Conservation (phyloP, 371 early-diverging fungal genomes). For the Mortierella sp. region DNA sequence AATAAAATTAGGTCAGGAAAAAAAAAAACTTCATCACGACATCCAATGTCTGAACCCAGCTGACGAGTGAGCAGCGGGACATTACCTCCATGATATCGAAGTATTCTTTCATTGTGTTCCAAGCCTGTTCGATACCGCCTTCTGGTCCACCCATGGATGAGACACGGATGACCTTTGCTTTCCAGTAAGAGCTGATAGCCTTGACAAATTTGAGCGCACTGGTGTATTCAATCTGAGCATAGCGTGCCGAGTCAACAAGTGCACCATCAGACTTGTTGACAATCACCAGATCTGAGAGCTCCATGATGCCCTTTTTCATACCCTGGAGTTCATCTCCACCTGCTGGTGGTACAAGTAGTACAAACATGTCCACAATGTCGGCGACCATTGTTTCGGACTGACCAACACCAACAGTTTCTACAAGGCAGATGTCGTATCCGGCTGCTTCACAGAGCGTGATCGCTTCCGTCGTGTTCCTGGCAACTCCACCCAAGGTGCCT, state of each 20-base stretch:
- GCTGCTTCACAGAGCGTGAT: constrained; percentile 82
- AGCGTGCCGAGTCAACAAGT: constrained; percentile 67
- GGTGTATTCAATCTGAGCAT: constrained; percentile 73
- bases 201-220: constrained; percentile 72
- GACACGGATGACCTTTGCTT: constrained; percentile 63
- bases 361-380: constrained; percentile 87
- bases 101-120: constrained; percentile 71
- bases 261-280: constrained; percentile 86
- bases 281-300: constrained; percentile 80
- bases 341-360: constrained; percentile 67
- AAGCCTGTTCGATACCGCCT: constrained; percentile 71
- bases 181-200: constrained; percentile 54
- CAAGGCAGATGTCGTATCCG: constrained; percentile 81
- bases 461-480: constrained; percentile 81
- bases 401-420: constrained; percentile 89
- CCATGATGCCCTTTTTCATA: constrained; percentile 87
- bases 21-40: no score
- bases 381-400: constrained; percentile 87
- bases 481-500: constrained; percentile 79
- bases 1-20: background rate
- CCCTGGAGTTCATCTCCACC: constrained; percentile 86
- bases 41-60: no score
- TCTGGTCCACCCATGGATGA: constrained; percentile 66
- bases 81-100: constrained; percentile 60
- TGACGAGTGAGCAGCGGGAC: no score